A percentile compares a stretch with the other conserved stretches of the same genome.
Evolutionary conservation across 257 asterid species (phyloP).

Genomic region (Gentiana dahurica): DNA sequence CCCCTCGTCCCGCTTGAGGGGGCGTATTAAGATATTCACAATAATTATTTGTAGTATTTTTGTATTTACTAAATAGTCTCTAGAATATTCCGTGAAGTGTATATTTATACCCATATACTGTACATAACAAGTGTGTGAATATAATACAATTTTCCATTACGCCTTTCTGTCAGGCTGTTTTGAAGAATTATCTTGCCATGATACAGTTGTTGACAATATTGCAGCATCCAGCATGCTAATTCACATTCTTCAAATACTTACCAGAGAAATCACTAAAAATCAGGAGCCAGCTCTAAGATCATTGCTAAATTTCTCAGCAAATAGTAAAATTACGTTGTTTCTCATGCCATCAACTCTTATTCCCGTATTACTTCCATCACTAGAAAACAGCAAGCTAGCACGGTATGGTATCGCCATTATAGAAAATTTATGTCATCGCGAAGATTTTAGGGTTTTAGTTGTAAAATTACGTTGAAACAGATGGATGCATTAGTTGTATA

Average conservation of each 20-base stretch:
- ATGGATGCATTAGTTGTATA: constrained; percentile 55
- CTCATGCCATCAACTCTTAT: constrained; percentile 30
- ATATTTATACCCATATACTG: too few species aligned
- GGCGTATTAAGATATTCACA: too few species aligned
- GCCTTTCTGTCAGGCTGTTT: constrained; percentile 32
- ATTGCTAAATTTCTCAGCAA: constrained; percentile 39
- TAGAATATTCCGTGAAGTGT: too few species aligned
- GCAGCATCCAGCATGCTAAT: constrained; percentile 45
- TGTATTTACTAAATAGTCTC: too few species aligned
- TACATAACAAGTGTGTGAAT: too few species aligned
- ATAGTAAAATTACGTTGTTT: constrained; percentile 18
- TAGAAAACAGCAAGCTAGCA: constrained; percentile 28
- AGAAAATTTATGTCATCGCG: constrained; percentile 32
- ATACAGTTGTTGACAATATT: constrained; percentile 22
- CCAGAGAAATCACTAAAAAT: constrained; percentile 27
- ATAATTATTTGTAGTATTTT: too few species aligned
- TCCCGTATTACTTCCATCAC: constrained; percentile 41
- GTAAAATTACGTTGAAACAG: constrained; percentile 34
- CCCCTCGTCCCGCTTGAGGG: too few species aligned
- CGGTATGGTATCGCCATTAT: constrained; percentile 37
- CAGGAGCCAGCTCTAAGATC: constrained; percentile 48
- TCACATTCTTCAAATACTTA: constrained; percentile 42
- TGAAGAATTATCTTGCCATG: constrained; percentile 35
- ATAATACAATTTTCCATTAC: too few species aligned
- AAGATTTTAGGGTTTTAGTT: constrained; percentile 21